phyloP scores from a whole-genome alignment of 1,284 basidiomycete genomes.

The Ceratobasidium sp. region DNA sequence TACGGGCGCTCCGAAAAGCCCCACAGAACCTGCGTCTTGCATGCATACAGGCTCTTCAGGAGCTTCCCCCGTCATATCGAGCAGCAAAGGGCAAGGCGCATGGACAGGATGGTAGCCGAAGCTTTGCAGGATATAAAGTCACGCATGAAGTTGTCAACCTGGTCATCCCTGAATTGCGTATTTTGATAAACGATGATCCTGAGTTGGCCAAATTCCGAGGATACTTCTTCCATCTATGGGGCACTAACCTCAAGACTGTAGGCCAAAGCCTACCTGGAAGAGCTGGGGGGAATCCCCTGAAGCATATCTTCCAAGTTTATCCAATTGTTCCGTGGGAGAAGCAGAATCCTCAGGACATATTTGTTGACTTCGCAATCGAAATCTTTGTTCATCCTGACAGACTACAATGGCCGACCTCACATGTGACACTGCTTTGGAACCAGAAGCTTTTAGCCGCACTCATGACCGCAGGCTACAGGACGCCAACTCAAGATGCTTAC shows the following conservation, averaged over 20 bases:
- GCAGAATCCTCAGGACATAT: constrained; percentile 8
- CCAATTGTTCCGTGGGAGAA: neutral
- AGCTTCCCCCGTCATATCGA: neutral
- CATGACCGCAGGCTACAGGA: neutral
- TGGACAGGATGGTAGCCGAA: neutral
- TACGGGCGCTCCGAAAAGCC: too few species aligned
- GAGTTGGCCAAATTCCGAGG: neutral
- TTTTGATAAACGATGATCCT: neutral
- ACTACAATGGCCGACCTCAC: neutral
- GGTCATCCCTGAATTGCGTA: neutral
- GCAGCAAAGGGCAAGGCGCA: neutral
- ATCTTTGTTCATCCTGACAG: neutral
- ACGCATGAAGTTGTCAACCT: neutral
- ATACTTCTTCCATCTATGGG: constrained; percentile 20
- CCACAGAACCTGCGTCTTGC: neutral
- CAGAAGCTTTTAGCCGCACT: neutral
- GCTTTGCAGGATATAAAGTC: neutral
- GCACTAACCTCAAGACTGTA: constrained; percentile 6
- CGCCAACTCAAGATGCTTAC: neutral
- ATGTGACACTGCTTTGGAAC: neutral
- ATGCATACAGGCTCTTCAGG: neutral
- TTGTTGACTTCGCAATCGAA: neutral
- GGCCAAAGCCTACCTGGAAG: neutral
- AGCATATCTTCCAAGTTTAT: neutral
- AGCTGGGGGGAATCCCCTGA: neutral